Base-by-base conservation (phyloP, 768 basidiomycete species). In the Austroboletus festivus region DNA sequence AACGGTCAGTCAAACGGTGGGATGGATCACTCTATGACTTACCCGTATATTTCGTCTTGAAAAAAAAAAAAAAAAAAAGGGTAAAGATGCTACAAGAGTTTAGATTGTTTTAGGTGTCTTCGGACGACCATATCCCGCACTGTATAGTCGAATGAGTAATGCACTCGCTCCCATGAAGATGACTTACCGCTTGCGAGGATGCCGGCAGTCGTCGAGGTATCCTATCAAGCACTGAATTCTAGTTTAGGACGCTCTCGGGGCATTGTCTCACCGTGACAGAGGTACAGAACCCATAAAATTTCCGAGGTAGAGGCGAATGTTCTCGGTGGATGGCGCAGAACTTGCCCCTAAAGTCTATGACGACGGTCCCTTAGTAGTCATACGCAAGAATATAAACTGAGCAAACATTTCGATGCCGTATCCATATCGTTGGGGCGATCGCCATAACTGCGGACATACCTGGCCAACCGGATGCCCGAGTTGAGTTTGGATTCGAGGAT, bases 71-170 rank as follows among this genome's bases (percentile, higher is more conserved):
- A 19, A 44, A 38, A 26, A 40, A 28, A 26, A 13, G 19, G 16
- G 12, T 28, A 24, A 18, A 5, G 22, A 31, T 47, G 33, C 74
- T 70, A 86, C 57, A 86, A 68, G 33, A 89, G 73, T 59, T 80
- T 85, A 8, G 83, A 85, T 56, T 85, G 83, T 53, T 82, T 85
- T 22, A 89, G 73, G 58, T 89, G 85, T 56, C 87, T 82, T 38
- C 87, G 81, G 31, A 88, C 80, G 42, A 89, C 86, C 85, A 88
- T 89, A 59, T 89, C 87, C 33, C 86, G 77, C 42, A 89, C 87
- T 87, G 56, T 12, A n/a, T n/a, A 28, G 28, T 12, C 28, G 34
- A n/a, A 35, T 35, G 34, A 15, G 16, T 12, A 7, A 35, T 7
- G 34, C 5, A 35, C 16, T 35, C 34, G 34, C 15, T 5, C 15